phyloP scores from a whole-genome alignment of 345 rosid genomes.

The Gynandropsis gynandra region DNA sequence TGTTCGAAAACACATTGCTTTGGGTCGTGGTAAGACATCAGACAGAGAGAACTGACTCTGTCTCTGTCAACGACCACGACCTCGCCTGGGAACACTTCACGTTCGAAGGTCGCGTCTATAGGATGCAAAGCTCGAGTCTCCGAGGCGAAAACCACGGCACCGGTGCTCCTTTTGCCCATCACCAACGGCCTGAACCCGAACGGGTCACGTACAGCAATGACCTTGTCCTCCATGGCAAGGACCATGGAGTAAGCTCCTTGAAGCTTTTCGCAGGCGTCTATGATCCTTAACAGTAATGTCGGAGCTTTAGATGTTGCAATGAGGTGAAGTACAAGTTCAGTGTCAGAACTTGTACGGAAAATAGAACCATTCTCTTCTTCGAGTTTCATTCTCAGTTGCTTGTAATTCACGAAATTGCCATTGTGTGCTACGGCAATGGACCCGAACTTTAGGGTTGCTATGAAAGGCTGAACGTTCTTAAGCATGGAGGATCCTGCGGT shows the following conservation, averaged over 20 bases:
- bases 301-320: conserved; percentile 77
- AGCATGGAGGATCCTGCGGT: conserved; percentile 82
- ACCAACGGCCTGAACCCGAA: conserved; percentile 75
- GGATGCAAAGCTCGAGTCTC: conserved; percentile 90
- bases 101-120: conserved; percentile 74
- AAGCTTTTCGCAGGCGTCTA: conserved; percentile 79
- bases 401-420: conserved; percentile 74
- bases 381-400: conserved; percentile 45
- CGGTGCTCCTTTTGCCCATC: conserved; percentile 83
- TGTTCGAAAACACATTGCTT: conserved; percentile 91
- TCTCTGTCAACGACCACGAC: conserved; percentile 70
- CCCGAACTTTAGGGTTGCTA: conserved; percentile 67
- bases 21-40: conserved; percentile 62
- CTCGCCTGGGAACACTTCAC: conserved; percentile 86
- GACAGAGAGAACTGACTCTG: conserved; percentile 55
- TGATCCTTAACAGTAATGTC: conserved; percentile 65
- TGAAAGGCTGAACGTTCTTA: conserved; percentile 90
- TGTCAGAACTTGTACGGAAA: conserved; percentile 72
- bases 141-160: conserved; percentile 76
- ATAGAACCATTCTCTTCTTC: conserved; percentile 76
- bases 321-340: conserved; percentile 85
- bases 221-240: conserved; percentile 66
- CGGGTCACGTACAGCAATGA: conserved; percentile 75
- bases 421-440: conserved; percentile 82
- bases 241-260: conserved; percentile 86